Evolutionary conservation across 495 filamentous ascomycete species (phyloP), one percentile per base, ranked within the genome.

Genomic region (Lophiostoma macrostomum): DNA sequence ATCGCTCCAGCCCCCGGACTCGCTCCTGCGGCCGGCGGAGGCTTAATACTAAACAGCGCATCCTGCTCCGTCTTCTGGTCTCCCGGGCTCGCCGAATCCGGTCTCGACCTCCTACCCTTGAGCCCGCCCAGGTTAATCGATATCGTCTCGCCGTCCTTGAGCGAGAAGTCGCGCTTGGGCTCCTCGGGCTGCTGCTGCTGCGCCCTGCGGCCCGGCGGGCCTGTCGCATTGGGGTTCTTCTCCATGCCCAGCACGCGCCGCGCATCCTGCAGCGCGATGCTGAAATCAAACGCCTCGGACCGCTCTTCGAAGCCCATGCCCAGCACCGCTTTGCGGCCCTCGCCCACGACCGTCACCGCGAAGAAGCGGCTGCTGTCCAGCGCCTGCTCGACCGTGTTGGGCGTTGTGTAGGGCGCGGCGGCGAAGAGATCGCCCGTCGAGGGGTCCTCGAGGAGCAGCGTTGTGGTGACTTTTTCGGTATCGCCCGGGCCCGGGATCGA

Each of bases 231-330:
- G 12, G 55, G 28, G n/a, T 22, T 13, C 1, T 29, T 31, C 13
- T 67, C 62, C 27, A 77, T 56, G 1, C 76, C 78, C 16, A 86
- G 66, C 49, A 75, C 76, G 65, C 78, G 80, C 45, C 82, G 70
- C 12, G 81, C 79, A 63, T 89, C 87, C 67, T 87, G 85, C 60
- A 93, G 69, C n/a, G 79, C 74, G n/a, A 91, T 81, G 19, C 79
- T 80, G 53, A 90, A 90, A 58, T 93, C 88, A 47, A 91, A 87
- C 6, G 88, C 87, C 53, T 89, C 86, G 65, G 79, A 81, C 34
- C 88, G 71, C 69, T 91, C 87, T 73, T 91, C 88, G 63, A 91
- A 93, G 11, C 88, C 88, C 40, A 93, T 77, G n/a, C 88, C 88
- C 22, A 91, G 69, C 28, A 81, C 76, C 19, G 88, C 88, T 61